Base-by-base conservation (phyloP, 2,329 filamentous ascomycete genomes). In the Tolypocladium sp. region DNA sequence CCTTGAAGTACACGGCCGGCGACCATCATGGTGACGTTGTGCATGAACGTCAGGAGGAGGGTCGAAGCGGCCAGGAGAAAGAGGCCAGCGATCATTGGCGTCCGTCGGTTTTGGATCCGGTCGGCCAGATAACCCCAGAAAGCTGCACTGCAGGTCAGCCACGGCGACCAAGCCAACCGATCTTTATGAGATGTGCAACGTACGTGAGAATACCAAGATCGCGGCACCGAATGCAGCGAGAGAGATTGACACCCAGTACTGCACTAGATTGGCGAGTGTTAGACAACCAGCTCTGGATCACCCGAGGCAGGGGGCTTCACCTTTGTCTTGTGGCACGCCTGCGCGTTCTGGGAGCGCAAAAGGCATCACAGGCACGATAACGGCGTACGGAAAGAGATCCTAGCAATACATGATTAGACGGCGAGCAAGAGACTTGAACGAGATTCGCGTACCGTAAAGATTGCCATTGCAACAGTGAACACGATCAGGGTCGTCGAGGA, bases 61-160 rank as follows among this genome's bases (percentile, higher is more conserved):
- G 71, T 73, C 17, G 71, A 65, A 13, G 65, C 69, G 51, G 61
- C 59, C 20, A 74, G 57, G 25, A 70, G 58, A 2, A 71, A 33
- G 12, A 74, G 66, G 30, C 71, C 71, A 40, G 65, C 58, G 46
- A 74, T 66, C 71, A 74, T 72, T 27, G 70, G 71, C 2, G 67
- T 55, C 33, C 67, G 67, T 15, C 71, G 70, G 55, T 69, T 68
- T 46, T 68, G 68, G 42, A 68, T 70, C 30, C 69, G 68, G 58
- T 73, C 72, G 41, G 72, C 72, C 35, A 74, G 63, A 53, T 71
- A 70, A 20, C 71, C 71, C 71, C 71, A 73, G 40, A 73, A 55
- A 25, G 71, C 71, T 73, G 57, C 55, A 37, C 37, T n/a, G 6
- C 6, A 15, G 33, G 57, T 61, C 38, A 61, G 59, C 56, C 37